Evolutionary conservation across 2,329 filamentous ascomycete species (phyloP), one percentile per base, ranked within the genome.

Genomic region (Cryphonectria parasitica): DNA sequence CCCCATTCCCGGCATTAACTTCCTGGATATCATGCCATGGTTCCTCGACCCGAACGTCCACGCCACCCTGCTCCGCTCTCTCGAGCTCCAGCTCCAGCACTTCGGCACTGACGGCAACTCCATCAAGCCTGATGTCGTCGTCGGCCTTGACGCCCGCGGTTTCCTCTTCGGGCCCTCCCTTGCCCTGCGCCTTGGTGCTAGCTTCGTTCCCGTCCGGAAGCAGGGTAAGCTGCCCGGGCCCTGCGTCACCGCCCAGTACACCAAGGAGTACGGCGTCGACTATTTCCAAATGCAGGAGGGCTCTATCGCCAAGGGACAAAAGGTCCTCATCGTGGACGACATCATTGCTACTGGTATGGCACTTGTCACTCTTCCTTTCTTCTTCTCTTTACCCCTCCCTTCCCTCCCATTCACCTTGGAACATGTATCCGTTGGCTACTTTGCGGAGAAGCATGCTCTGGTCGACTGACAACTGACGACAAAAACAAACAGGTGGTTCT

Each of bases 21-120:
- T 99, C 83, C 94, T 98, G 85, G 96, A 99, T 80, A 98, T 99
- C 83, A 91, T 99, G 82, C 96, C 96, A 73, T 91, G 98, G 79
- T 98, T 99, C 86, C 90, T 93, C 80, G 88, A 94, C 78, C 90
- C 91, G 69, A 79, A 81, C 66, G 86, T 92, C 73, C 95, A 98
- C 83, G 86, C 88, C 75, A 87, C 89, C 69, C 91, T 99, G 71
- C 86, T 98, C 80, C 89, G 90, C 77, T 93, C 94, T 64, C 91
- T 98, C 76, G 92, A 97, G 82, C 86, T 98, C 73, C 91, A 97
- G 81, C 87, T 97, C 74, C 83, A 87, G 70, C 84, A 91, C 76
- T 86, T 86, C 73, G 71, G 74, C 68, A 72, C 69, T 63, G 63
- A 72, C 49, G 49, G 68, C n/a, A 60, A 69, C 73, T 82, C 85